Evolutionary conservation across 305 asterid genomes (phyloP).

Genomic region (Solanum hybrid): DNA sequence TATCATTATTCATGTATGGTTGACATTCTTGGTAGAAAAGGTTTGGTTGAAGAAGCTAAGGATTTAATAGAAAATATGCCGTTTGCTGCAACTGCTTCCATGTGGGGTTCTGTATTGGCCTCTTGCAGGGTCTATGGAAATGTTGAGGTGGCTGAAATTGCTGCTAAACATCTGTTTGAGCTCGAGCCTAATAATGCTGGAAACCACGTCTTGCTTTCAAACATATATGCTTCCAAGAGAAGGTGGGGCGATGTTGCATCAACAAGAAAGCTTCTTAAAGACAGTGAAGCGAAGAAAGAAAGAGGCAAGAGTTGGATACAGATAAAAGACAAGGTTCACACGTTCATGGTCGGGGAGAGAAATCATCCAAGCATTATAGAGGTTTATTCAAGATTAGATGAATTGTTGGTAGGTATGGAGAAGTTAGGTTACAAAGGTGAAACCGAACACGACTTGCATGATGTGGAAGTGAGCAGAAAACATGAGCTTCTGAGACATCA

Average conservation of each 20-base stretch:
- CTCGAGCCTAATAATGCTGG: conserved; percentile 77
- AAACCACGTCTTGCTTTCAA: conserved; percentile 64
- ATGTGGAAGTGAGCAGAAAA: conserved; percentile 52
- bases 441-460: conserved; percentile 59
- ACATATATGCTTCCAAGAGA: conserved; percentile 59
- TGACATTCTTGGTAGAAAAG: conserved; percentile 63
- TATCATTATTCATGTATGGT: conserved; percentile 73
- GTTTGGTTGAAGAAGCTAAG: conserved; percentile 57
- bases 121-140: conserved; percentile 55
- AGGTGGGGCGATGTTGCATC: conserved; percentile 69
- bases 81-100: conserved; percentile 61
- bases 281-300: conserved; percentile 59
- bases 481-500: conserved; percentile 60
- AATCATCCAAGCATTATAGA: conserved; percentile 50
- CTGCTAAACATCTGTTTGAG: conserved; percentile 55
- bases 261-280: conserved; percentile 56
- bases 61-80: conserved; percentile 58
- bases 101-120: conserved; percentile 83
- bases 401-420: conserved; percentile 45
- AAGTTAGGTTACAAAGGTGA: conserved; percentile 50
- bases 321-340: conserved; percentile 47
- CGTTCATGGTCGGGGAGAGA: conserved; percentile 69
- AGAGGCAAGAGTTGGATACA: conserved; percentile 83
- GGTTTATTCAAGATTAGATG: conserved; percentile 46
- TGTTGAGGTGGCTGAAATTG: conserved; percentile 62